phyloP scores from a whole-genome alignment of 2,329 filamentous ascomycete species.

The Diplodia corticola region DNA sequence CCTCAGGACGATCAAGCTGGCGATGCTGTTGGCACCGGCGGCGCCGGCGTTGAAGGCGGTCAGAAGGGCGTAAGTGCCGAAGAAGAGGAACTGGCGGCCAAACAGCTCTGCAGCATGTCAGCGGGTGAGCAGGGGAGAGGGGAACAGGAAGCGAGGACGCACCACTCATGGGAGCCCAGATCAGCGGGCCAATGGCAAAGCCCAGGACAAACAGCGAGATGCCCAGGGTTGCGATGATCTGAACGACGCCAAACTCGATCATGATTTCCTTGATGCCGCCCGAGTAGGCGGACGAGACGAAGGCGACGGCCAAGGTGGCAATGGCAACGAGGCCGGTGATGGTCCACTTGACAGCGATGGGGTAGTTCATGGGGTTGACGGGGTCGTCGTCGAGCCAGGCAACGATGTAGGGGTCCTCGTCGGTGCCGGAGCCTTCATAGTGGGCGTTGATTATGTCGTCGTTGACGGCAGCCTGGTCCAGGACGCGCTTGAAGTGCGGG shows the following conservation, averaged over 20 bases:
- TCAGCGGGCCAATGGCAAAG: conserved; percentile 57
- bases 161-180: conserved; percentile 59
- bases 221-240: conserved; percentile 60
- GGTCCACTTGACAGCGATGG: conserved; percentile 61
- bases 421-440: conserved; percentile 55
- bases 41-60: conserved; percentile 45
- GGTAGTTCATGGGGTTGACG: conserved; percentile 65
- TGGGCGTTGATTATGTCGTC: conserved; percentile 56
- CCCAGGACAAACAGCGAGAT: conserved; percentile 66
- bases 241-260: conserved; percentile 53
- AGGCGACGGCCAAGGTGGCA: conserved; percentile 67
- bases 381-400: conserved; percentile 67
- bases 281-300: conserved; percentile 68
- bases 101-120: conserved; percentile 52
- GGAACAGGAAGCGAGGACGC: not conserved
- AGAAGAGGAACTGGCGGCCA: conserved; percentile 45
- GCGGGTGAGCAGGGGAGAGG: not conserved
- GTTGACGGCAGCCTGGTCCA: conserved; percentile 60
- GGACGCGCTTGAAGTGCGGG: conserved; percentile 45
- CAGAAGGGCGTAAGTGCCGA: conserved; percentile 38
- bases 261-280: conserved; percentile 59
- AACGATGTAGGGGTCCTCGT: conserved; percentile 67
- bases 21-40: conserved; percentile 47
- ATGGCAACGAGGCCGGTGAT: conserved; percentile 64
- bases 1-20: conserved; percentile 47